phyloP scores from a whole-genome alignment of 202 grass and related monocot species.

The Thinopyrum obtusiflorum region DNA sequence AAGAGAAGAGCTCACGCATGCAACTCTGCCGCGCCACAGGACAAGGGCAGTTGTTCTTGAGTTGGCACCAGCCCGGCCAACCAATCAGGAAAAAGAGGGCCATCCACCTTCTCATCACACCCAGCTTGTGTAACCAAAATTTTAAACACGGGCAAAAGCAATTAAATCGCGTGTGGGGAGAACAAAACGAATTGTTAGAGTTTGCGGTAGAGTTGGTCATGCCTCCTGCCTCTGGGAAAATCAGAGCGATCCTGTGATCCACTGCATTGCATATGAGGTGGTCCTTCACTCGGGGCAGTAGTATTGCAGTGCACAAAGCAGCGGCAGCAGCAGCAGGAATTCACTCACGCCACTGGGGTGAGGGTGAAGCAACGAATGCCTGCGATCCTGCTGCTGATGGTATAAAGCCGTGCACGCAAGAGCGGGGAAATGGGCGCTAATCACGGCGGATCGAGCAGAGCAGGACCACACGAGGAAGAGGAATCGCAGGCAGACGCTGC shows the following conservation, averaged over 20 bases:
- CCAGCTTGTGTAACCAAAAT: neutral
- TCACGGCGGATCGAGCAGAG: neutral
- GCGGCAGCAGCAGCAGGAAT: neutral
- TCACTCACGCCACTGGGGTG: neutral
- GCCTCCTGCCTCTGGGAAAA: neutral
- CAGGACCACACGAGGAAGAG: neutral
- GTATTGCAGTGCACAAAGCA: neutral
- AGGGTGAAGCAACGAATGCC: neutral
- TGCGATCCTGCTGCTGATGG: neutral
- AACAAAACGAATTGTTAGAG: neutral
- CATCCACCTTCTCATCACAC: neutral
- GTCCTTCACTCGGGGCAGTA: neutral
- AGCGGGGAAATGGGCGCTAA: neutral
- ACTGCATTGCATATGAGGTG: neutral
- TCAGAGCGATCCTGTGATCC: conserved; percentile 21
- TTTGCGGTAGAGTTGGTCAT: too few relatives aligned
- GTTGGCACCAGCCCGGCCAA: neutral
- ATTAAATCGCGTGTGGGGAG: neutral
- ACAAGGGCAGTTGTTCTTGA: conserved; percentile 4
- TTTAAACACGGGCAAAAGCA: neutral
- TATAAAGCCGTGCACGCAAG: neutral
- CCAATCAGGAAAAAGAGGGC: neutral
- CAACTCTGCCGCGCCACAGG: conserved; percentile 1
- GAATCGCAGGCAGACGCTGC: neutral
- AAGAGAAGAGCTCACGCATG: neutral